A percentile compares a stretch with the other conserved stretches of the same genome.
phyloP scores from a whole-genome alignment of 2,329 filamentous ascomycete species.

The Xylaria sp. region DNA sequence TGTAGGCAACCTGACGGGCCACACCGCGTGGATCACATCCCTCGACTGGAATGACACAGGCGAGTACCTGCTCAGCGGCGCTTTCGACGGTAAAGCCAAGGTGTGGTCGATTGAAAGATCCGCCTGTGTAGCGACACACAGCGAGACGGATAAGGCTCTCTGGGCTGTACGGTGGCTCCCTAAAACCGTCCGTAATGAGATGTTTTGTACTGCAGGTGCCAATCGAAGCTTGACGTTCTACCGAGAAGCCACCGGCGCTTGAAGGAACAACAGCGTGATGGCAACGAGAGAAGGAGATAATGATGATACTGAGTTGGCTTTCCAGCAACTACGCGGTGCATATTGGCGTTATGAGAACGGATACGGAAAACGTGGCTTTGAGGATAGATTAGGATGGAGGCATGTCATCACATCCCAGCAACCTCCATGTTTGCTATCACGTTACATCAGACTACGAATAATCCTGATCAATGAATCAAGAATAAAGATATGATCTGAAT shows the following conservation, averaged over 20 bases:
- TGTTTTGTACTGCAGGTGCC: constrained; percentile 82
- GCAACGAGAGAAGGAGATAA: constrained; percentile 3
- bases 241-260: constrained; percentile 78
- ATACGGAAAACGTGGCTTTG: constrained; percentile 36
- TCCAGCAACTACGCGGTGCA: constrained; percentile 33
- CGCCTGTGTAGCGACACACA: constrained; percentile 90
- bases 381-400: constrained; percentile 19
- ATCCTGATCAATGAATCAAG: constrained; percentile 2
- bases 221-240: constrained; percentile 83
- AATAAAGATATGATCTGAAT: neutral
- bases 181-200: constrained; percentile 73
- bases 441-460: constrained; percentile 11
- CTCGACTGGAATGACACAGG: constrained; percentile 94
- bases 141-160: constrained; percentile 84
- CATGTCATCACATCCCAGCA: constrained; percentile 16
- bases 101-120: constrained; percentile 91
- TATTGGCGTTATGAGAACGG: constrained; percentile 42
- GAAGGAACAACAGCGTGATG: neutral
- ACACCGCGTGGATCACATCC: constrained; percentile 87
- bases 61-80: constrained; percentile 87
- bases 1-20: constrained; percentile 77
- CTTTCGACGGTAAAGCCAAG: constrained; percentile 93
- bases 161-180: constrained; percentile 89
- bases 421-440: constrained; percentile 11
- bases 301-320: constrained; percentile 17